Evolutionary conservation across 2,329 filamentous ascomycete genomes (phyloP), one percentile per base, ranked within the genome.

Genomic region (Pseudopithomyces maydicus): DNA sequence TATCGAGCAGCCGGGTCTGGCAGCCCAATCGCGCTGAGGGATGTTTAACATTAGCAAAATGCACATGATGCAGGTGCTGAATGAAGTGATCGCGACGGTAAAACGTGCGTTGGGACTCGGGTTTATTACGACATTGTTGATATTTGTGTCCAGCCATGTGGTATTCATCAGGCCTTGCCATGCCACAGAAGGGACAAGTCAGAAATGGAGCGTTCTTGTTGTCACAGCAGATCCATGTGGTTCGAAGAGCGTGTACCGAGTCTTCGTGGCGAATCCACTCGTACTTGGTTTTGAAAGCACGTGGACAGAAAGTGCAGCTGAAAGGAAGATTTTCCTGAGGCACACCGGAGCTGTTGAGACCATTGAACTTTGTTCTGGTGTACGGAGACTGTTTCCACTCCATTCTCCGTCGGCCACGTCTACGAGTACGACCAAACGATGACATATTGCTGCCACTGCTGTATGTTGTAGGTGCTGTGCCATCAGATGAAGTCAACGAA

Each of bases 211-310:
- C 47, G 11, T 56, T 60, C 35, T 70, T 74, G 1, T 58, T 67
- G 51, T 71, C 67, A 53, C 72, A 74, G 55, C 72, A 75, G 17
- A 74, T 72, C 72, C 72, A 75, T 3, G 73, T 75, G 5, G 72
- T 75, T 12, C 71, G 69, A n/a, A 74, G 68, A 12, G 70, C 73
- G 44, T 75, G 73, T 4, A 74, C 72, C 1, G 72, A 74, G 43
- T 75, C 72, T 56, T 74, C 73, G 39, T 75, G 73, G 6, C 73
- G 67, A n/a, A 72, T 63, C 73, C 73, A 75, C 56, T 74, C 71
- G 44, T 74, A 74, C 36, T 74, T 75, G 3, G 71, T 73, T 41
- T 71, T 72, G 62, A 74, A 75, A 2, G 73, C 69, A 35, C 71
- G 64, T 3, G 69, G 69, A 44, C 73, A 75, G 48, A 74, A 75